Percentiles rank a stretch among this genome's conserved stretches.
phyloP scores from a whole-genome alignment of 2,329 filamentous ascomycete species.

The Trichophaea hybrida region DNA sequence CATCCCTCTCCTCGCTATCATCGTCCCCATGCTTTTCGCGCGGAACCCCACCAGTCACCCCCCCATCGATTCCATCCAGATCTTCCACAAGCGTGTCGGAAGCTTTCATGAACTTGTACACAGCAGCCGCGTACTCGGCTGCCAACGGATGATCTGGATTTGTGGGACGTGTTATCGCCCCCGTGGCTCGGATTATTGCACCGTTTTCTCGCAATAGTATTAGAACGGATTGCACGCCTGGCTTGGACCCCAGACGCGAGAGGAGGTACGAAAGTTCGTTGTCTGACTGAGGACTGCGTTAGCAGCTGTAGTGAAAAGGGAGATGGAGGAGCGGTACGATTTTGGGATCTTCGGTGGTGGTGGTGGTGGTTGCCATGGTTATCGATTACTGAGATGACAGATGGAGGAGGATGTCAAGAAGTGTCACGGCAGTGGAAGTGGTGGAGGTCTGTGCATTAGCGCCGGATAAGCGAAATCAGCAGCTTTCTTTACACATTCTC shows the following conservation, averaged over 20 bases:
- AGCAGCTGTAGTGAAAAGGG: not conserved
- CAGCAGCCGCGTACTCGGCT: slow-evolving; percentile 49
- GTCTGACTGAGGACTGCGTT: slow-evolving; percentile 5
- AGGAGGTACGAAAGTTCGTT: slow-evolving; percentile 33
- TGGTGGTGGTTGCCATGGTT: slow-evolving; percentile 8
- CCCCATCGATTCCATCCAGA: slow-evolving; percentile 31
- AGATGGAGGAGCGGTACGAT: not conserved
- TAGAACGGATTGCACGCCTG: slow-evolving; percentile 64
- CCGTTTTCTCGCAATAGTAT: slow-evolving; percentile 58
- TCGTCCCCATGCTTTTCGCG: not conserved
- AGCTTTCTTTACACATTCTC: not conserved
- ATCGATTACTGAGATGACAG: not conserved
- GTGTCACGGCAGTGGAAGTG: not conserved
- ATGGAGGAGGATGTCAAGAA: not conserved
- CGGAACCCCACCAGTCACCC: slow-evolving; percentile 1
- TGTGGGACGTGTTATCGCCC: slow-evolving; percentile 34
- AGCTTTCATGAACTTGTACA: slow-evolving; percentile 59
- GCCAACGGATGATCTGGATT: slow-evolving; percentile 33
- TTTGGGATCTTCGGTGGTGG: not conserved
- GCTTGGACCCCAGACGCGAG: slow-evolving; percentile 58
- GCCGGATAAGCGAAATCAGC: not conserved
- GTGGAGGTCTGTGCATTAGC: not conserved
- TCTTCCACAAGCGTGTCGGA: slow-evolving; percentile 57
- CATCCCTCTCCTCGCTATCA: slow-evolving; percentile 38
- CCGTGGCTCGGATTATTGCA: slow-evolving; percentile 60